Evolutionary conservation across 768 basidiomycete species (phyloP).

Genomic region (Leccinum truebloodii): DNA sequence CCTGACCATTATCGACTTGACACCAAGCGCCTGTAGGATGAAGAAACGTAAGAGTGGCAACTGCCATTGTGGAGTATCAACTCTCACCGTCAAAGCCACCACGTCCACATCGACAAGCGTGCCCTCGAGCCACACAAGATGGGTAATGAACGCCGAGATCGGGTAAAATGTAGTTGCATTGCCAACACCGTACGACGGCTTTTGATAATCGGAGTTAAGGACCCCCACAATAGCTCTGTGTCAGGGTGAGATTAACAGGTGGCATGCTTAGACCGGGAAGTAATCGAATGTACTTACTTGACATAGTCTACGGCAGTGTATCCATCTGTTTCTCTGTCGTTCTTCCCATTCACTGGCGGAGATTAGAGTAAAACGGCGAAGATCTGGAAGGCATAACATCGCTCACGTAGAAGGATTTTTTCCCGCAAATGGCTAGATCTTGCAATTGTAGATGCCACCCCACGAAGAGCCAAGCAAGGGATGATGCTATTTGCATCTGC

Average conservation of each 20-base stretch:
- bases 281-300: conserved; percentile 42
- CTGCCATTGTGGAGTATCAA: conserved; percentile 1
- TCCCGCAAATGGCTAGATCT: conserved; percentile 67
- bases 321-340: conserved; percentile 88
- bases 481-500: conserved; percentile 57
- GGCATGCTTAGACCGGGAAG: conserved; percentile 6
- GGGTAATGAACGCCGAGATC: conserved; percentile 79
- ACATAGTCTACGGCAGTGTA: conserved; percentile 88
- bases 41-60: conserved; percentile 6
- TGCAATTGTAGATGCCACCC: conserved; percentile 74
- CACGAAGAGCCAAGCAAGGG: conserved; percentile 86
- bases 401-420: conserved; percentile 83
- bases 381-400: neutral
- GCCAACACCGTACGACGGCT: conserved; percentile 53
- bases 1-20: conserved; percentile 55
- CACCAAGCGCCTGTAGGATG: conserved; percentile 51
- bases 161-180: conserved; percentile 65
- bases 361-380: conserved; percentile 6
- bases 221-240: conserved; percentile 67
- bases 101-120: conserved; percentile 64
- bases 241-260: conserved; percentile 10
- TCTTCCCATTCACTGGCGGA: conserved; percentile 73
- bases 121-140: conserved; percentile 75
- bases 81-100: conserved; percentile 60
- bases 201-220: conserved; percentile 62